Conservation (phyloP, 495 filamentous ascomycete genomes). For the Penicillium ucsense region DNA sequence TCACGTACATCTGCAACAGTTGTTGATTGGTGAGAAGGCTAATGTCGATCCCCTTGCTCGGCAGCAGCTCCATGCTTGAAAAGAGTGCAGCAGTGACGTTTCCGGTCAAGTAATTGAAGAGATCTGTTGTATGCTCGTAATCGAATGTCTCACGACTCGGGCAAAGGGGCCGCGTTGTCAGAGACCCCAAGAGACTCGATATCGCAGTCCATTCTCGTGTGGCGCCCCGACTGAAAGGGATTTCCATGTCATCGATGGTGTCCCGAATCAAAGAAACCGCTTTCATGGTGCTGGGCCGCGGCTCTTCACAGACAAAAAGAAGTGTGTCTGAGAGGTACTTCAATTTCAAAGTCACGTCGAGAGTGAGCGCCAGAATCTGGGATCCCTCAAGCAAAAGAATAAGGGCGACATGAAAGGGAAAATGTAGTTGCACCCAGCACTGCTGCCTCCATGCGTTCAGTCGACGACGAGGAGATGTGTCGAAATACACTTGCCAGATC, state of each 20-base stretch:
- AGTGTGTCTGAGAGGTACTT: conserved; percentile 31
- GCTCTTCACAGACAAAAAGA: conserved; percentile 31
- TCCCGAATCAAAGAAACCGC: conserved; percentile 26
- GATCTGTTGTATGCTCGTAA: conserved; percentile 17
- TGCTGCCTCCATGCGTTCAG: conserved; percentile 48
- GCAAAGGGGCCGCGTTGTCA: conserved; percentile 24
- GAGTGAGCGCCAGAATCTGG: conserved; percentile 30
- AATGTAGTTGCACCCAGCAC: conserved; percentile 57
- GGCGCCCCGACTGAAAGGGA: conserved; percentile 27
- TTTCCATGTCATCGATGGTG: conserved; percentile 36
- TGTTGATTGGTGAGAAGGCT: conserved; percentile 21
- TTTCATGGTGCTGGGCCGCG: conserved; percentile 15
- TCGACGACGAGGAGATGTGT: conserved; percentile 33
- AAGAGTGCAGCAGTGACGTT: conserved; percentile 36
- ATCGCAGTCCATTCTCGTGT: conserved; percentile 27
- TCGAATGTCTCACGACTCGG: conserved; percentile 7
- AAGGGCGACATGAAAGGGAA: conserved; percentile 58
- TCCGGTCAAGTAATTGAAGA: conserved; percentile 24
- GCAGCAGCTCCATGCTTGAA: conserved; percentile 33
- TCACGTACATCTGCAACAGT: conserved; percentile 30
- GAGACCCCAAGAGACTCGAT: conserved; percentile 19
- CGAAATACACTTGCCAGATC: conserved; percentile 63
- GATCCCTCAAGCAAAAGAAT: conserved; percentile 54
- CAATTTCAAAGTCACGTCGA: conserved; percentile 33
- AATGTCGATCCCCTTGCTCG: conserved; percentile 19